Base-by-base conservation (phyloP, 139 green algal species). In the Chlorella vulgaris region DNA sequence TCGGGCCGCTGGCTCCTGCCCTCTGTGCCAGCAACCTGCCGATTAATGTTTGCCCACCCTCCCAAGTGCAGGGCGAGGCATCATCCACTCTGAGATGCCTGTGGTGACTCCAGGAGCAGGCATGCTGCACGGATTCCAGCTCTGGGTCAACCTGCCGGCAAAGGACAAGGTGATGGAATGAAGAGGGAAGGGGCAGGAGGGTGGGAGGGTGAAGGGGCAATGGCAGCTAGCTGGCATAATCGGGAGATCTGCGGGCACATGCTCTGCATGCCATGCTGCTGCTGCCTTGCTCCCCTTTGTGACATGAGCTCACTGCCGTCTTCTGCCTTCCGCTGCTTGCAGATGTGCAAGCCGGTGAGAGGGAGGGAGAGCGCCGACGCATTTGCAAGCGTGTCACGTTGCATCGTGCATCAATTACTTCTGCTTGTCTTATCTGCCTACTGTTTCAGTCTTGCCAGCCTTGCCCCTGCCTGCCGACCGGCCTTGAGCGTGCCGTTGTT, bases 11-110 rank as follows among this genome's bases (percentile, higher is more conserved):
- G 47, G n/a, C n/a, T n/a, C n/a, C n/a, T n/a, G n/a, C n/a, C n/a
- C n/a, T n/a, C n/a, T n/a, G n/a, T n/a, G n/a, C n/a, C n/a, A n/a
- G n/a, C n/a, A n/a, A n/a, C n/a, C n/a, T n/a, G n/a, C n/a, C n/a
- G n/a, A n/a, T n/a, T n/a, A n/a, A n/a, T n/a, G n/a, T n/a, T n/a
- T n/a, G n/a, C n/a, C n/a, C n/a, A n/a, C n/a, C n/a, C n/a, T n/a
- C n/a, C n/a, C n/a, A n/a, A n/a, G n/a, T 39, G 29, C 63, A 21
- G 84, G 89, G 19, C 77, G 91, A 0, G 93, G 94, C 60, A 93
- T 98, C 58, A 85, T 98, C 3, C 94, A 98, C 88, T 89, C 73
- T 22, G 94, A 98, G 87, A 96, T 98, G 94, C 92, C 51, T 81
- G 89, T 78, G 29, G 53, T 86, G 2, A 90, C 85, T n/a, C n/a